phyloP scores from a whole-genome alignment of 139 green algal species.

The Chlorella sorokiniana region DNA sequence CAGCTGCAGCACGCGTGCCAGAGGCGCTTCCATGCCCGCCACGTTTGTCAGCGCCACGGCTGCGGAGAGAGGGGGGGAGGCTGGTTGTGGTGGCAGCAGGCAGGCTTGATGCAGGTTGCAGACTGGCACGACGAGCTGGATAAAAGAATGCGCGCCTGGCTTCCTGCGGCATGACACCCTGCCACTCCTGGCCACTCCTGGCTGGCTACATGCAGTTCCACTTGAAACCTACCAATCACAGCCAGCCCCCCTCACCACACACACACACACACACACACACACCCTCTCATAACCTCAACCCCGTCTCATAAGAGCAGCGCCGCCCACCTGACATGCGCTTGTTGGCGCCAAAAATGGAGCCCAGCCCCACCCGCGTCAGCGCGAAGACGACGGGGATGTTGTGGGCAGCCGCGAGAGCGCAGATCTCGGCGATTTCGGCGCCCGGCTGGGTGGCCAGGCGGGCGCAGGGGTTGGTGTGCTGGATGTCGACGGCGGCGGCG shows the following conservation, averaged over 20 bases:
- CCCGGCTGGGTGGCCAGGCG: not conserved
- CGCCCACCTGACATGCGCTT: conserved; percentile 29
- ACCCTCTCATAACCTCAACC: not conserved
- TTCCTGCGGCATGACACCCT: no score
- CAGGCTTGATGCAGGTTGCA: not conserved
- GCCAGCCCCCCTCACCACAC: no score
- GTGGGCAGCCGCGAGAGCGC: not conserved
- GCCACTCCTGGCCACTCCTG: no score
- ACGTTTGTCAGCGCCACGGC: conserved; percentile 21
- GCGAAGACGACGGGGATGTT: conserved; percentile 22
- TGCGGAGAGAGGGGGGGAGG: not conserved
- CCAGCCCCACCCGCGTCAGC: conserved; percentile 8
- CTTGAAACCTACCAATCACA: no score
- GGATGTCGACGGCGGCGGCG: conserved; percentile 11
- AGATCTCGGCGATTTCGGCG: conserved; percentile 19
- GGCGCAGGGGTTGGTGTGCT: not conserved
- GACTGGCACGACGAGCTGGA: not conserved
- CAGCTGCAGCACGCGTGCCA: not conserved
- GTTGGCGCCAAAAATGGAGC: conserved; percentile 23
- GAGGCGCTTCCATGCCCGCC: not conserved
- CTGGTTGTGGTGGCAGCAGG: not conserved
- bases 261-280: not conserved
- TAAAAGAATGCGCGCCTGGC: no score
- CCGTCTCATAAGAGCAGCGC: no score
- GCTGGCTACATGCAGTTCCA: no score